Conservation (phyloP, 257 asterid species). For the Solanum appendiculatum region DNA sequence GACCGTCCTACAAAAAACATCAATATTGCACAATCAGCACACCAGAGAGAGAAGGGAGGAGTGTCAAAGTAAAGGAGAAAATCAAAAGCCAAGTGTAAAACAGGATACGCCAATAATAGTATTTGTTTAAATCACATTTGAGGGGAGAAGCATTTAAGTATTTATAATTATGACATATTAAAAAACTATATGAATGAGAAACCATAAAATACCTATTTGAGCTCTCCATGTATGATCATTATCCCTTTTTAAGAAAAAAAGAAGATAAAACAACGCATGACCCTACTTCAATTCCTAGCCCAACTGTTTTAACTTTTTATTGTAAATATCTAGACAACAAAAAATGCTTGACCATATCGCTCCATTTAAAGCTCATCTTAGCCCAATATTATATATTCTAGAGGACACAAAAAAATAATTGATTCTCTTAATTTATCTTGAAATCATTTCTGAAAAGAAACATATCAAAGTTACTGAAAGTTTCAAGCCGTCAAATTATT, state of each 20-base stretch:
- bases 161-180: neutral
- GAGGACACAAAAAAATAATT: neutral
- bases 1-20: constrained; percentile 43
- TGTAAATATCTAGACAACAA: neutral
- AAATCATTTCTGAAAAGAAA: neutral
- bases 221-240: neutral
- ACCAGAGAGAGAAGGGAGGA: neutral
- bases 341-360: neutral
- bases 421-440: neutral
- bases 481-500: neutral
- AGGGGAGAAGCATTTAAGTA: neutral
- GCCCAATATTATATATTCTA: neutral
- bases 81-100: neutral
- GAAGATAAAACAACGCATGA: neutral
- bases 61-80: neutral
- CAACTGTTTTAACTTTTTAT: neutral
- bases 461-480: neutral
- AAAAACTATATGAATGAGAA: neutral
- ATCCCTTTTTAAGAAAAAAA: neutral
- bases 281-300: neutral
- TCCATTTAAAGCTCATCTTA: neutral
- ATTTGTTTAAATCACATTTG: neutral
- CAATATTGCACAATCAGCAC: neutral
- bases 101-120: neutral
- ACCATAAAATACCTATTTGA: neutral